A percentile compares a stretch with the other conserved stretches of the same genome.
These are phyloP conservation scores for Hymenoscyphus repandus DNA, from an alignment of 2,329 filamentous ascomycete species.

Conservation along the genomic window DNA sequence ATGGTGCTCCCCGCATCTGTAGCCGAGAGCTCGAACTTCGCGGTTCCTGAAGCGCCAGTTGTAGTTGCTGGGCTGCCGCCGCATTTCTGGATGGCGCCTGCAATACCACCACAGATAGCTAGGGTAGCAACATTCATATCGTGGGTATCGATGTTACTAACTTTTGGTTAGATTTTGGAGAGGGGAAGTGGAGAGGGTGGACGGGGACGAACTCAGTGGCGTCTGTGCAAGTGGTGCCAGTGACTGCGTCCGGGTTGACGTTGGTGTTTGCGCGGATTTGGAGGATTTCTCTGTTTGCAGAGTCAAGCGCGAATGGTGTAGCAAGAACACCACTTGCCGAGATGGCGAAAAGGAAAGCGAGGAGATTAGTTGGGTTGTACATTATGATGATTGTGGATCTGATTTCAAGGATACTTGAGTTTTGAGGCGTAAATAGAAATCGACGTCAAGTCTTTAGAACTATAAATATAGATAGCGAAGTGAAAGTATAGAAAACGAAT, in stretches of 20 bases:
- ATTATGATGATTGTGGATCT: constrained; percentile 14
- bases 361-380: constrained; percentile 14
- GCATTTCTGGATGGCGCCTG: constrained; percentile 42
- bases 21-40: constrained; percentile 42
- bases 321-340: constrained; percentile 2
- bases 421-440: not conserved
- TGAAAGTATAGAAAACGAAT: constrained; percentile 4
- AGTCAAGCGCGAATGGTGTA: constrained; percentile 8
- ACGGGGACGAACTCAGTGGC: constrained; percentile 23
- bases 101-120: constrained; percentile 45
- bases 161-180: constrained; percentile 5
- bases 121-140: constrained; percentile 45
- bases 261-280: constrained; percentile 21
- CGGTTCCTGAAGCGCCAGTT: constrained; percentile 41
- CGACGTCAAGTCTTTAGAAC: constrained; percentile 1
- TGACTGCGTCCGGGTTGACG: constrained; percentile 30
- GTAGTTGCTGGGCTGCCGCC: constrained; percentile 40
- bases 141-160: constrained; percentile 30
- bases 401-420: not conserved
- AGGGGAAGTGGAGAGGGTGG: not conserved
- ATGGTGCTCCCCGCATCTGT: constrained; percentile 41
- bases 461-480: not conserved
- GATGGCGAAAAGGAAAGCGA: constrained; percentile 11
- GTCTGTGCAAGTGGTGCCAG: constrained; percentile 31
- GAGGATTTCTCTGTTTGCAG: too few species aligned